These are phyloP conservation scores for Ceratocystis harringtonii DNA, from an alignment of 2,329 filamentous ascomycete species.

Conservation along the genomic window DNA sequence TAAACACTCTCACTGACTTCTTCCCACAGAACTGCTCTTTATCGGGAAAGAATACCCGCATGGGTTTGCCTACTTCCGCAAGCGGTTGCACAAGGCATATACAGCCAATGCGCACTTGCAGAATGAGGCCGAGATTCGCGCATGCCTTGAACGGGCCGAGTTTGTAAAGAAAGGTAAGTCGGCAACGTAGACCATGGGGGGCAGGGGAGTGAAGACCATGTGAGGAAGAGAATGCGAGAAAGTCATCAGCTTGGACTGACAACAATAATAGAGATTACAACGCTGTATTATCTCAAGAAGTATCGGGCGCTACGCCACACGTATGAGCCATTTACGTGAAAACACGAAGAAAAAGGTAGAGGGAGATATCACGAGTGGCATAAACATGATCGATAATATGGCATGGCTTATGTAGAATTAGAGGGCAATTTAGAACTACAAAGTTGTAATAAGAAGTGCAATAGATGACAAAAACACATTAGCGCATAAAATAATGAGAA, in stretches of 20 bases:
- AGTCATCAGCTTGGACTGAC: neutral
- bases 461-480: neutral
- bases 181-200: neutral
- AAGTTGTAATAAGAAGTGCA: neutral
- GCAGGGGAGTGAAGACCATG: neutral
- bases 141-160: slow-evolving; percentile 62
- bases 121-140: slow-evolving; percentile 59
- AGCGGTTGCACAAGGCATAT: slow-evolving; percentile 74
- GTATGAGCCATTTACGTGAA: slow-evolving; percentile 39
- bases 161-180: slow-evolving; percentile 78
- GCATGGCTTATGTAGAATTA: too few species aligned
- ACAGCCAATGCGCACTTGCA: slow-evolving; percentile 53
- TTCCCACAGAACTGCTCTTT: slow-evolving; percentile 56
- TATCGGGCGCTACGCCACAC: slow-evolving; percentile 74
- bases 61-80: slow-evolving; percentile 66
- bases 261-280: slow-evolving; percentile 58
- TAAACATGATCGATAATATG: neutral
- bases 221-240: too few species aligned
- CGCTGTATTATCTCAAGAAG: slow-evolving; percentile 85
- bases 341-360: slow-evolving; percentile 7
- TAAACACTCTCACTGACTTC: neutral
- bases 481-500: neutral
- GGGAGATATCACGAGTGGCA: neutral
- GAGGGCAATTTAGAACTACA: neutral
- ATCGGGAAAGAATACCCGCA: slow-evolving; percentile 76